Evolutionary conservation across 1,139 yeast species (phyloP), one percentile per base, ranked within the genome.

Genomic region (Hanseniaspora uvarum): DNA sequence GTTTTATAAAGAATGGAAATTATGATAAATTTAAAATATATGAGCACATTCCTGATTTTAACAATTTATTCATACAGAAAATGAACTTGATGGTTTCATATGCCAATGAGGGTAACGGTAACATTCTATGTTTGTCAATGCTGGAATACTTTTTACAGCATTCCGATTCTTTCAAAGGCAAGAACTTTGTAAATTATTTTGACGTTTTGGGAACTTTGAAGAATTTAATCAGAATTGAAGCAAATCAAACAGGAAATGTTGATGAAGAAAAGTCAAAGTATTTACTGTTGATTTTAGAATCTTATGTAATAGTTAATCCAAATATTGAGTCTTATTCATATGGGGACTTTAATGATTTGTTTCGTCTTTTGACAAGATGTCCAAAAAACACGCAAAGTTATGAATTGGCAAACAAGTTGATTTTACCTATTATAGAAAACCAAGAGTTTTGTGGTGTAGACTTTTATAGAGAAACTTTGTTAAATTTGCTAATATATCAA

Each of bases 371-470:
- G 6, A 14, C 23, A 26, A 43, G 36, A 43, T 43, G 46, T 19
- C 26, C 31, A 7, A 43, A 43, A 30, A 18, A 18, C 7, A 12
- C 34, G 1, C 34, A 43, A 28, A 30, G 36, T 11, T 43, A 18
- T 16, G 36, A 41, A 33, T 12, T 49, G 21, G 38, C 53, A 14
- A 43, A 34, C 33, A 50, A 43, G n/a, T 18, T 50, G n/a, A 28
- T 50, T 16, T 10, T 43, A 4, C 53, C 53, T 21, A 39, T 50
- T 14, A 14, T 50, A n/a, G 44, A 50, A n/a, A 19, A 37, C 10
- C 19, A 43, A 23, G 43, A 34, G 6, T 50, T 34, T 28, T 24
- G 37, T 5, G 21, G 36, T 18, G 28, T 39, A 7, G 43, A 33
- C 8, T 43, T 26, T 28, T 50, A 31, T 33, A 50, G 30, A 18